A percentile compares a stretch with the other conserved stretches of the same genome.
Evolutionary conservation across 495 filamentous ascomycete species (phyloP).

Genomic region (Podospora fimiseda): DNA sequence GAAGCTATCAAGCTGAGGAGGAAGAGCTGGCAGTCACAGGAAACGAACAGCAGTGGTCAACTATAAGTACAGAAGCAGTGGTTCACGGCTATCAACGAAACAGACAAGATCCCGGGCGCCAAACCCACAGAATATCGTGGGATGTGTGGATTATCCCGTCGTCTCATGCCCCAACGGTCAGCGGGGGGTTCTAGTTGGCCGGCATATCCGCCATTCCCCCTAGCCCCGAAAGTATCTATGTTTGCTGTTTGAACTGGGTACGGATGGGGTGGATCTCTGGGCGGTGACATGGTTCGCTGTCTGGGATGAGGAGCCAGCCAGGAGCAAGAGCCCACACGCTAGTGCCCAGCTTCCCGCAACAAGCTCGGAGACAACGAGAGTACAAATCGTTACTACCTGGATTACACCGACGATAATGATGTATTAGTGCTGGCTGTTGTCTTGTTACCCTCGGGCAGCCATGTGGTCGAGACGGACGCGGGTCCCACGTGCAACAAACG

Average conservation of each 20-base stretch:
- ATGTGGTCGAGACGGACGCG: constrained; percentile 3
- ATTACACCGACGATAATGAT: neutral
- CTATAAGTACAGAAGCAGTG: constrained; percentile 6
- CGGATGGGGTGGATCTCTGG: neutral
- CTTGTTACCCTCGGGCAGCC: neutral
- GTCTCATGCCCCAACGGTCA: neutral
- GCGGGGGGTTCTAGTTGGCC: neutral
- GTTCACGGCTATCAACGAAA: neutral
- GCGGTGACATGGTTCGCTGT: neutral
- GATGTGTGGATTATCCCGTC: neutral
- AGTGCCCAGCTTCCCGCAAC: neutral
- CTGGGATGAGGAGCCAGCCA: neutral
- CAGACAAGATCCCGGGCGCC: constrained; percentile 5
- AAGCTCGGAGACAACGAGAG: neutral
- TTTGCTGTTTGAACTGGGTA: neutral
- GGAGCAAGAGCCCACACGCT: neutral
- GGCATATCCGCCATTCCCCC: neutral
- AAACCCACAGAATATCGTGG: neutral
- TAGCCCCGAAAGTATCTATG: neutral
- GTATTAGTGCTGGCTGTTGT: neutral
- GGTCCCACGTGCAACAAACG: constrained; percentile 27
- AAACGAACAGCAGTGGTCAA: neutral
- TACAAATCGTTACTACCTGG: neutral
- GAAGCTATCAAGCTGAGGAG: too few species aligned
- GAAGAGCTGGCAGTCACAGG: too few species aligned